Evolutionary conservation across 257 asterid species (phyloP), one percentile per base, ranked within the genome.

Genomic region (Penstemon newberryi): DNA sequence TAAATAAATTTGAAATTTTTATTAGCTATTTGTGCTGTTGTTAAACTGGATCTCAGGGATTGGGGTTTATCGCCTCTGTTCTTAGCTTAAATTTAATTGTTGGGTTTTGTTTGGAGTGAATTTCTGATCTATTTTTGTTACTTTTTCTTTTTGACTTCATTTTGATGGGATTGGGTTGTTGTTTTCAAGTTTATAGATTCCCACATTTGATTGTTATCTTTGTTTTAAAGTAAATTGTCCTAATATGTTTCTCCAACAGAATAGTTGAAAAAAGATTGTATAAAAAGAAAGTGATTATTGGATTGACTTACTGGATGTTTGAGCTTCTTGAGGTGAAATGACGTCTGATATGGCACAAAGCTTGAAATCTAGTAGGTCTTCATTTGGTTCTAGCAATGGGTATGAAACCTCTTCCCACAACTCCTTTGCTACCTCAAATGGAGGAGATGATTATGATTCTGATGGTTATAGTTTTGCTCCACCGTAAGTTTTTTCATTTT

Each of bases 401-500:
- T 79, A 77, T 77, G 95, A 83, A 63, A 82, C 96, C 63, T 92
- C 84, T 65, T 85, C 94, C 0, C 86, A 81, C 81, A 76, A 77
- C 82, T 87, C 96, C 19, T 87, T 76, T 75, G 79, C 83, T 37
- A 74, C 80, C 73, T 80, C 97, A 64, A 89, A 85, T 39, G 96
- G 88, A 44, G 96, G 87, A 18, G 97, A 94, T 19, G 99, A 89
- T 55, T 94, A 91, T 66, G 99, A 91, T 77, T 91, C 96, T 39
- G 99, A 94, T 83, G 96, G 97, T 75, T 89, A 95, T 77, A 87
- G 75, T 79, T 94, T 87, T 9, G 89, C 92, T 55, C 97, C 97
- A 33, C 91, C 78, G 99, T 94, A 76, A 72, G 96, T 77, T 64
- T 67, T 70, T 43, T 67, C 40, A 3, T 25, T 61, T 54, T 25